Conservation (phyloP, 2,329 filamentous ascomycete species). For the Westerdykella sp. region DNA sequence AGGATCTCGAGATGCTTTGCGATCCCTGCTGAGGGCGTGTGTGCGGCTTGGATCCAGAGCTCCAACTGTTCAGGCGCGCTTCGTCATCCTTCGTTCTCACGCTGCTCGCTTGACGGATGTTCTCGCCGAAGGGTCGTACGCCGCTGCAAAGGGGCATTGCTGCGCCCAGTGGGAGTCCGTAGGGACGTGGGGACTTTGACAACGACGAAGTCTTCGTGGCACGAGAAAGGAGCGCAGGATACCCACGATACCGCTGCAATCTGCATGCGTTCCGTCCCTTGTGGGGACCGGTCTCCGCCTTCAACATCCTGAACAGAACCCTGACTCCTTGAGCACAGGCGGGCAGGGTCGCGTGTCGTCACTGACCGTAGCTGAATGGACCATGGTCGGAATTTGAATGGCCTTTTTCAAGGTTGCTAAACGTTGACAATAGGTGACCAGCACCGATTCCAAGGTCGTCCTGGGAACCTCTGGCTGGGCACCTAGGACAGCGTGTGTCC, state of each 20-base stretch:
- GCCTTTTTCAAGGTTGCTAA: constrained; percentile 18
- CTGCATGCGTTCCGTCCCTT: background rate
- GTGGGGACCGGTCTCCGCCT: background rate
- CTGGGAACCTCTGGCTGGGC: no score
- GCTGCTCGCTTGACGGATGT: constrained; percentile 6
- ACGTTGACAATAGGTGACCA: constrained; percentile 16
- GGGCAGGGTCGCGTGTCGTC: constrained; percentile 17
- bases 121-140: background rate
- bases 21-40: constrained; percentile 2
- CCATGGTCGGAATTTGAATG: constrained; percentile 22
- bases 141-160: no score
- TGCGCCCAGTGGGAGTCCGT: background rate
- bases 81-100: constrained; percentile 10
- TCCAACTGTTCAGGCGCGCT: constrained; percentile 15
- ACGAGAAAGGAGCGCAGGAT: constrained; percentile 15
- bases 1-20: constrained; percentile 26
- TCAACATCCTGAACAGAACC: no score
- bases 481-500: no score
- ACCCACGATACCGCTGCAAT: background rate
- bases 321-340: constrained; percentile 5
- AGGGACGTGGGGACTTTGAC: constrained; percentile 1
- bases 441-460: constrained; percentile 16
- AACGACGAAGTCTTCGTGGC: constrained; percentile 1
- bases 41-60: constrained; percentile 26
- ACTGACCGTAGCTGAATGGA: constrained; percentile 16